Evolutionary conservation across 768 basidiomycete genomes (phyloP), one percentile per base, ranked within the genome.

Genomic region (Pleurotus sapidus): DNA sequence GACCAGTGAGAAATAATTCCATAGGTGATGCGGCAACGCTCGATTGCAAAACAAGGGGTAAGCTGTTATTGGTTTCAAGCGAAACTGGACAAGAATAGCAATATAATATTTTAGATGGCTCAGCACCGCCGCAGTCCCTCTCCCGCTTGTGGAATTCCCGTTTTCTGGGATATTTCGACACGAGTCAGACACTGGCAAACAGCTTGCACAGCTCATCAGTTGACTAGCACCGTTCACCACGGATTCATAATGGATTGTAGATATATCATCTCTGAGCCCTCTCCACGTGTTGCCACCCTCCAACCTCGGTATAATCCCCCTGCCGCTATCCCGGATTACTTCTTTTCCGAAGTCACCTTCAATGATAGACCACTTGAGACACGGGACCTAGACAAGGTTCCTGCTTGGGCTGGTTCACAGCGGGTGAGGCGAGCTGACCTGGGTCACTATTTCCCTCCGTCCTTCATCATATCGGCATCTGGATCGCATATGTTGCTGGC

Each of bases 61-160:
- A 45, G 51, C 51, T 54, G 51, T 54, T 39, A 24, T 54, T 39
- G 51, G 51, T 54, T 54, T 54, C 51, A 54, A 37, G 49, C 49
- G 27, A 50, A 34, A n/a, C 49, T 34, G 30, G 30, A 34, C 30
- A 50, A 27, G 37, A 50, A 50, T 50, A 50, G 49, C 25, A 50
- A 30, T 34, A 11, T 34, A 34, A 34, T 34, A 24, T 4, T 50
- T 50, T 15, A 24, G 8, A 11, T 34, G 30, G 30, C 8, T 50
- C 42, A 48, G 49, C 49, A 50, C 30, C 30, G 49, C 49, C 49
- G 49, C 49, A 50, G 49, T 30, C 27, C 27, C 20, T 6, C 23
- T 30, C 17, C 46, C 15, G 24, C 18, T 17, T 15, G 8, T 15
- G 14, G 15, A 2, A 9, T 48, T 27, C 18, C 46, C 14, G 9